Percentiles rank a stretch among this genome's conserved stretches.
Conservation (phyloP, 2,329 filamentous ascomycete genomes). For the Clarireedia hainanense region DNA sequence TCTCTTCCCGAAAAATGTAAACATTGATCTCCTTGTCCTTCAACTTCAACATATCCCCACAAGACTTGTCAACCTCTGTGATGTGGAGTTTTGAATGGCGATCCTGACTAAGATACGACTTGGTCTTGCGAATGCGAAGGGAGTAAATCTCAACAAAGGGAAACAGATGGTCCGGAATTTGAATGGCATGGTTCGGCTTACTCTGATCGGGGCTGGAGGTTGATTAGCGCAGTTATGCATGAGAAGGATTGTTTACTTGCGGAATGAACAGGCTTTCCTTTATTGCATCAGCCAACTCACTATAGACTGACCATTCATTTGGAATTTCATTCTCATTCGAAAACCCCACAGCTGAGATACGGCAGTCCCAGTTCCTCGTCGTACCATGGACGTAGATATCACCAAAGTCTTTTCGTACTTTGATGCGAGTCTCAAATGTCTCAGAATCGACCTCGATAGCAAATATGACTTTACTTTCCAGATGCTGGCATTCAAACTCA, state of each 20-base stretch:
- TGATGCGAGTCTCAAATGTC: constrained; percentile 17
- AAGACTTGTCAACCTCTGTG: constrained; percentile 10
- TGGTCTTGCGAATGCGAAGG: constrained; percentile 9
- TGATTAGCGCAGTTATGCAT: not conserved
- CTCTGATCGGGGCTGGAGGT: not conserved
- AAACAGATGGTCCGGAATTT: constrained; percentile 2
- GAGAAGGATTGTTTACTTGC: constrained; percentile 15
- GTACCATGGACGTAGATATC: constrained; percentile 25
- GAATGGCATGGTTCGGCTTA: constrained; percentile 6
- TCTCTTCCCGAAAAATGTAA: constrained; percentile 3
- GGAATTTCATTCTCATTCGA: constrained; percentile 6
- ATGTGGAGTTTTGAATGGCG: constrained; percentile 11
- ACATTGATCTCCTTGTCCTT: constrained; percentile 1
- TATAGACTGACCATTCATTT: constrained; percentile 10
- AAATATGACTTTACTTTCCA: constrained; percentile 10
- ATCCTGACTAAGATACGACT: constrained; percentile 8
- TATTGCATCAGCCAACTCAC: constrained; percentile 13
- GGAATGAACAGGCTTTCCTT: constrained; percentile 21
- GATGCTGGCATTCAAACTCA: constrained; percentile 21
- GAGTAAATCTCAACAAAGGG: not conserved
- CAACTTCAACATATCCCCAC: not conserved
- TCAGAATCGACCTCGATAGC: constrained; percentile 26
- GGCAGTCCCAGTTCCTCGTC: constrained; percentile 26
- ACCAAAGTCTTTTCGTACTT: constrained; percentile 14
- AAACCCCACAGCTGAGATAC: constrained; percentile 17